Percentiles rank a stretch among this genome's conserved stretches.
Evolutionary conservation across 1,139 yeast species (phyloP).

Genomic region (Lodderomyces parapsilosis): DNA sequence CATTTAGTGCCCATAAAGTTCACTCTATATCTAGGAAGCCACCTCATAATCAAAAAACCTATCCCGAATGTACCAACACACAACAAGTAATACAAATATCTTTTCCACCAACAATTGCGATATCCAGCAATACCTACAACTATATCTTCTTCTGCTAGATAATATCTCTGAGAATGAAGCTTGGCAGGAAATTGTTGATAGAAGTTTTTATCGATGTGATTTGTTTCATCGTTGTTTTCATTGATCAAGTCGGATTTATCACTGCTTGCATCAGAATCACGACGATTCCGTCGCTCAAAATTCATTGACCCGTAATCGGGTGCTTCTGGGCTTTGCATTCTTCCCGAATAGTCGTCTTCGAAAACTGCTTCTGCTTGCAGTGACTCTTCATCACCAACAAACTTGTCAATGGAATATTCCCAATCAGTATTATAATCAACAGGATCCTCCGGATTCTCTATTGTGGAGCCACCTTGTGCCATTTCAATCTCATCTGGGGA

Average conservation of each 20-base stretch:
- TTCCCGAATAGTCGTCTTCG: slow-evolving; percentile 8
- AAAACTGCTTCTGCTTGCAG: slow-evolving; percentile 11
- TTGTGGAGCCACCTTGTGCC: slow-evolving; percentile 86
- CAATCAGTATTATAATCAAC: slow-evolving; percentile 70
- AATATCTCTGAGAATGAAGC: slow-evolving; percentile 70
- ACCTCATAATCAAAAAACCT: slow-evolving; percentile 69
- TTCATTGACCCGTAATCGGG: slow-evolving; percentile 40
- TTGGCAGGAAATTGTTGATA: slow-evolving; percentile 43
- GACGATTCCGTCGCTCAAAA: slow-evolving; percentile 30
- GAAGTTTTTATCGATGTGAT: slow-evolving; percentile 36
- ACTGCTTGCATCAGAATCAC: slow-evolving; percentile 28
- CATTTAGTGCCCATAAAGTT: slow-evolving; percentile 62
- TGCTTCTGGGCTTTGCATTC: slow-evolving; percentile 15
- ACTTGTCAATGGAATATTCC: slow-evolving; percentile 54
- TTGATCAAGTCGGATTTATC: slow-evolving; percentile 20
- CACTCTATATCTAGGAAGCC: slow-evolving; percentile 81
- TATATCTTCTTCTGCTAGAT: slow-evolving; percentile 92
- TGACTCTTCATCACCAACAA: slow-evolving; percentile 32
- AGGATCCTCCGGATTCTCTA: slow-evolving; percentile 56
- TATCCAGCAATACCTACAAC: slow-evolving; percentile 95
- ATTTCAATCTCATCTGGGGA: slow-evolving; percentile 76
- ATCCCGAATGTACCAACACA: slow-evolving; percentile 67
- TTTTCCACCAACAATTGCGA: slow-evolving; percentile 48
- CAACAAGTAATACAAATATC: slow-evolving; percentile 48
- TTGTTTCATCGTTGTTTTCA: slow-evolving; percentile 14